These are phyloP conservation scores for Trichomonascaceae sp. DNA, from an alignment of 1,139 yeast species.

Conservation along the genomic window DNA sequence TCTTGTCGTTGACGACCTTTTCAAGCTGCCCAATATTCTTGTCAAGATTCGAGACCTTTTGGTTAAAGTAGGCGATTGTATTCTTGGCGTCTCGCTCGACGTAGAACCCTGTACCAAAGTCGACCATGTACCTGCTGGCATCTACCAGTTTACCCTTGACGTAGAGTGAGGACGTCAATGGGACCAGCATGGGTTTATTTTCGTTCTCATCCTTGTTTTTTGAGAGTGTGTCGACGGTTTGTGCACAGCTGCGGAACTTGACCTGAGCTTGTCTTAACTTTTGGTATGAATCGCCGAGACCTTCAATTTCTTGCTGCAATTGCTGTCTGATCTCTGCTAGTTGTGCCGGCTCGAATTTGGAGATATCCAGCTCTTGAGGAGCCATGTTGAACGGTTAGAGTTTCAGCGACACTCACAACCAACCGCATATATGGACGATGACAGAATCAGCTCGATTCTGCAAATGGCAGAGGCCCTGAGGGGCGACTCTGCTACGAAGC, in stretches of 20 bases:
- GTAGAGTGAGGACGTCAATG: slow-evolving; percentile 78
- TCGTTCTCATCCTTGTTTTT: slow-evolving; percentile 31
- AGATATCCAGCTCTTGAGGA: background rate
- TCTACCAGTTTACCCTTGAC: slow-evolving; percentile 69
- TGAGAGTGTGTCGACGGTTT: slow-evolving; percentile 50
- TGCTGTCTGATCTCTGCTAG: slow-evolving; percentile 71
- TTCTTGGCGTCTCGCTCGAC: slow-evolving; percentile 58
- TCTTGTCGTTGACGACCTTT: slow-evolving; percentile 39
- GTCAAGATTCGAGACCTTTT: slow-evolving; percentile 58
- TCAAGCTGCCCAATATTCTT: slow-evolving; percentile 65
- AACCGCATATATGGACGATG: slow-evolving; percentile 3
- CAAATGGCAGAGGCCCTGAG: slow-evolving; percentile 3
- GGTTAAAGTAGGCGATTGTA: slow-evolving; percentile 60
- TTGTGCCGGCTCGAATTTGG: slow-evolving; percentile 32
- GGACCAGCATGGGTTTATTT: slow-evolving; percentile 53
- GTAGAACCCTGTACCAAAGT: slow-evolving; percentile 91
- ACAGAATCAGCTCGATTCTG: slow-evolving; percentile 3
- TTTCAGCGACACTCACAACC: no score
- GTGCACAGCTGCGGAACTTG: slow-evolving; percentile 71
- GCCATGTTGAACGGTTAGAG: no score
- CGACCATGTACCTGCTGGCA: slow-evolving; percentile 66
- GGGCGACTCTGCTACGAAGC: slow-evolving; percentile 1
- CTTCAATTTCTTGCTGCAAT: slow-evolving; percentile 75
- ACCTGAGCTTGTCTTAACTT: slow-evolving; percentile 76
- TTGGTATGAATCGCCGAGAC: slow-evolving; percentile 69